Evolutionary conservation across 495 filamentous ascomycete species (phyloP).

Genomic region (Podospora tetraspora): DNA sequence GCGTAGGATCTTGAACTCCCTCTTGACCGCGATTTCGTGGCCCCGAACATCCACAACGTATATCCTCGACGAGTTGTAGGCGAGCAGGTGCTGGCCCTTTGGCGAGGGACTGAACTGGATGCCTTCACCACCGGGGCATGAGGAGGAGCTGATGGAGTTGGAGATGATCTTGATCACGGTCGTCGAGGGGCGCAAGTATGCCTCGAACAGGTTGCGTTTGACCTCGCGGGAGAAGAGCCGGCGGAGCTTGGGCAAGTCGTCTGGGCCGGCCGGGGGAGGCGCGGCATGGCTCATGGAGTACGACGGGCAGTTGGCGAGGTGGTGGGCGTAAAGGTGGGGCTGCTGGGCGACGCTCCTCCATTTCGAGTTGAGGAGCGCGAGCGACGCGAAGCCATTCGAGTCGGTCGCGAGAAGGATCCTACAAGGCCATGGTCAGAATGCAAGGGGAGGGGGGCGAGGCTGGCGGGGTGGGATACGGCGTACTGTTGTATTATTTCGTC

Average conservation of each 20-base stretch:
- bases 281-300: slow-evolving; percentile 52
- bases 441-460: not conserved
- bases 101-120: slow-evolving; percentile 79
- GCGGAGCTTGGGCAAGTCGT: slow-evolving; percentile 56
- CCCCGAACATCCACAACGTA: slow-evolving; percentile 65
- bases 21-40: slow-evolving; percentile 54
- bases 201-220: slow-evolving; percentile 75
- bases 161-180: slow-evolving; percentile 76
- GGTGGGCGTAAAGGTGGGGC: slow-evolving; percentile 66
- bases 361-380: slow-evolving; percentile 71
- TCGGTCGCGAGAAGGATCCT: slow-evolving; percentile 74
- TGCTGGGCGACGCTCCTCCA: slow-evolving; percentile 73
- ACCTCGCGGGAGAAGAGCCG: slow-evolving; percentile 63
- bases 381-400: slow-evolving; percentile 74
- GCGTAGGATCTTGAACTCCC: slow-evolving; percentile 74
- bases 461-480: slow-evolving; percentile 9
- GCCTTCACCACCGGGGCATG: slow-evolving; percentile 76
- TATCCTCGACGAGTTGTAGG: slow-evolving; percentile 81
- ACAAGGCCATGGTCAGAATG: slow-evolving; percentile 16
- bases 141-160: slow-evolving; percentile 75
- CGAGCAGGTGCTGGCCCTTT: slow-evolving; percentile 65
- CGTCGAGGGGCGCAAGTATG: slow-evolving; percentile 62
- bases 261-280: slow-evolving; percentile 41
- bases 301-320: slow-evolving; percentile 66
- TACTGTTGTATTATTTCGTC: slow-evolving; percentile 51